phyloP scores from a whole-genome alignment of 805 yeast species.

The Ogataea saltuana region DNA sequence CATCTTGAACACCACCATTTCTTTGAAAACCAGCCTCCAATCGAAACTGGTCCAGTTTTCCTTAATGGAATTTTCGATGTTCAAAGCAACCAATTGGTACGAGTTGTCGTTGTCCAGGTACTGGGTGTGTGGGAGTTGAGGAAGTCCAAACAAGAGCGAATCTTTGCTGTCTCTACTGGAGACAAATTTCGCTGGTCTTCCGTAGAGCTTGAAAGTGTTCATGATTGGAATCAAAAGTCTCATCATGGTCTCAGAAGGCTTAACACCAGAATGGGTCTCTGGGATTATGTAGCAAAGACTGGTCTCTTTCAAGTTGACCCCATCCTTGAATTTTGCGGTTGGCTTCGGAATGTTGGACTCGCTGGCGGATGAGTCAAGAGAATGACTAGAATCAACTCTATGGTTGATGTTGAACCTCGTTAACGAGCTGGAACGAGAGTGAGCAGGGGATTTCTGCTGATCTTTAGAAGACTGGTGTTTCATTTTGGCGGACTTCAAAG shows the following conservation, averaged over 20 bases:
- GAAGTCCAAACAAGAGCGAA: constrained; percentile 70
- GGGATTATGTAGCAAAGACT: constrained; percentile 52
- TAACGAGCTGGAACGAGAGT: constrained; percentile 22
- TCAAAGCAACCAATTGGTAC: constrained; percentile 33
- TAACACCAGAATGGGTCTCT: constrained; percentile 68
- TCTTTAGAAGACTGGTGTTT: constrained; percentile 12
- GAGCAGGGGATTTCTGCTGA: constrained; percentile 17
- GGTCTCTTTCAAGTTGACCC: constrained; percentile 27
- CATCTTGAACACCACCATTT: constrained; percentile 35
- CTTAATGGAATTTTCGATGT: constrained; percentile 33
- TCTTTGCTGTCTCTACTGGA: constrained; percentile 55
- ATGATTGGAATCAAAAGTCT: constrained; percentile 67
- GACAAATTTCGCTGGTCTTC: constrained; percentile 65
- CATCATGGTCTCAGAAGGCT: constrained; percentile 70
- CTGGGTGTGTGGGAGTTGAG: constrained; percentile 68
- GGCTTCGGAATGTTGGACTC: constrained; percentile 16
- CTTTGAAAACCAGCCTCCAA: constrained; percentile 40
- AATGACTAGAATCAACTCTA: constrained; percentile 27
- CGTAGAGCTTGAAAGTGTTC: constrained; percentile 71
- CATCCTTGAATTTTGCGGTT: constrained; percentile 23
- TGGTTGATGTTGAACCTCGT: constrained; percentile 17
- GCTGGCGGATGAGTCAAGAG: constrained; percentile 29
- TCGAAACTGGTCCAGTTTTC: constrained; percentile 37
- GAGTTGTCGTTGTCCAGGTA: constrained; percentile 44
- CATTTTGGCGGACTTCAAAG: constrained; percentile 24